phyloP scores from a whole-genome alignment of 148 eudicot species.

The Chenopodium quinoa region DNA sequence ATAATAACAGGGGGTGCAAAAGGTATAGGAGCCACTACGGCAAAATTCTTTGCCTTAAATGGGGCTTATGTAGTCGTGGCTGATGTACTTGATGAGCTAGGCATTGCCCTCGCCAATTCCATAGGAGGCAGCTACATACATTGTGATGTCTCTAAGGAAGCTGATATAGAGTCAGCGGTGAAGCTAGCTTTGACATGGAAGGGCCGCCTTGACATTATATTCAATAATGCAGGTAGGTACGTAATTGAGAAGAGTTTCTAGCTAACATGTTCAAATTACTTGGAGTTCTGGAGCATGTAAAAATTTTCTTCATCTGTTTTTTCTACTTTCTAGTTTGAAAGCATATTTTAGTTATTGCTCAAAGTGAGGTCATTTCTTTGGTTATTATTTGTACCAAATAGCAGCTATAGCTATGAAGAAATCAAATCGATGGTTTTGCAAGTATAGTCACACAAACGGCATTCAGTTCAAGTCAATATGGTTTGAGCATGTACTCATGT shows the following conservation, averaged over 20 bases:
- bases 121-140: slow-evolving; percentile 70
- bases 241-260: background rate
- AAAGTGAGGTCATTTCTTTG: background rate
- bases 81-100: slow-evolving; percentile 66
- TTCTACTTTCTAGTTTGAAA: no score
- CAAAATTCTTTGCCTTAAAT: slow-evolving; percentile 51
- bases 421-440: no score
- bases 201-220: slow-evolving; percentile 73
- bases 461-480: background rate
- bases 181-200: slow-evolving; percentile 61
- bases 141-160: slow-evolving; percentile 73
- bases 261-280: background rate
- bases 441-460: background rate
- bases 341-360: background rate
- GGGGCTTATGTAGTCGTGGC: slow-evolving; percentile 81
- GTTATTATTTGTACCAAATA: no score
- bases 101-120: slow-evolving; percentile 48
- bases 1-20: slow-evolving; percentile 84
- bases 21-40: slow-evolving; percentile 85
- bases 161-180: slow-evolving; percentile 59
- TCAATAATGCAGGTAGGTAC: slow-evolving; percentile 65
- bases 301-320: background rate
- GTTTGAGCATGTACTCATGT: background rate
- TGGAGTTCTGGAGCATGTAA: background rate
- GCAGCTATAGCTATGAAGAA: no score